phyloP scores from a whole-genome alignment of 1,284 basidiomycete species.

The Takashimella tepidaria region DNA sequence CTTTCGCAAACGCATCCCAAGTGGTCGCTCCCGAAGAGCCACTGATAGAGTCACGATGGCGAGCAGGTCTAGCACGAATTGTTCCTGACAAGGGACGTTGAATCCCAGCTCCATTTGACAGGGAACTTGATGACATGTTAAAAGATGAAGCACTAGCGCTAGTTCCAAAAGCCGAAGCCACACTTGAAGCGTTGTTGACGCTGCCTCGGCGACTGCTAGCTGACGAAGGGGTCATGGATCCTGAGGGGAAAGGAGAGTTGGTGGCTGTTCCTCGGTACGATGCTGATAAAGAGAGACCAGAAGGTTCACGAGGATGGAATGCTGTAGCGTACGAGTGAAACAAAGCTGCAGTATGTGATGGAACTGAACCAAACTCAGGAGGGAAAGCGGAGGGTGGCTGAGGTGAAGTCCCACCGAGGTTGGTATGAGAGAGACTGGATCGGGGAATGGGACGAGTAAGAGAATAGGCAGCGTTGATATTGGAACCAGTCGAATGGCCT shows the following conservation, averaged over 20 bases:
- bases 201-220: neutral
- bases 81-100: slow-evolving; percentile 20
- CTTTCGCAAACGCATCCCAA: slow-evolving; percentile 40
- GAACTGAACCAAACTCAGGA: slow-evolving; percentile 34
- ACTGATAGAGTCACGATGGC: neutral
- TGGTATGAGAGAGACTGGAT: slow-evolving; percentile 34
- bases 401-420: slow-evolving; percentile 22
- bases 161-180: neutral
- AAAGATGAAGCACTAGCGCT: neutral
- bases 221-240: neutral
- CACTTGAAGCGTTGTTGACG: neutral
- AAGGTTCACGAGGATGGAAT: slow-evolving; percentile 30
- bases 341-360: slow-evolving; percentile 31
- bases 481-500: too few species aligned
- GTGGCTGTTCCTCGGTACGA: neutral
- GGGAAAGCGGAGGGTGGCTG: slow-evolving; percentile 13
- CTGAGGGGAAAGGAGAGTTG: neutral
- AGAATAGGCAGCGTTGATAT: slow-evolving; percentile 9
- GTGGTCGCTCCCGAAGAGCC: slow-evolving; percentile 24
- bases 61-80: slow-evolving; percentile 20
- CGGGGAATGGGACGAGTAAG: slow-evolving; percentile 20
- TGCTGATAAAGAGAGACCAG: neutral
- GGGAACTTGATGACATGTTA: neutral
- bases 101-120: neutral
- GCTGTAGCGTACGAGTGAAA: slow-evolving; percentile 35